Conservation (phyloP, 2,329 filamentous ascomycete genomes). For the Cladosporium halotolerans region DNA sequence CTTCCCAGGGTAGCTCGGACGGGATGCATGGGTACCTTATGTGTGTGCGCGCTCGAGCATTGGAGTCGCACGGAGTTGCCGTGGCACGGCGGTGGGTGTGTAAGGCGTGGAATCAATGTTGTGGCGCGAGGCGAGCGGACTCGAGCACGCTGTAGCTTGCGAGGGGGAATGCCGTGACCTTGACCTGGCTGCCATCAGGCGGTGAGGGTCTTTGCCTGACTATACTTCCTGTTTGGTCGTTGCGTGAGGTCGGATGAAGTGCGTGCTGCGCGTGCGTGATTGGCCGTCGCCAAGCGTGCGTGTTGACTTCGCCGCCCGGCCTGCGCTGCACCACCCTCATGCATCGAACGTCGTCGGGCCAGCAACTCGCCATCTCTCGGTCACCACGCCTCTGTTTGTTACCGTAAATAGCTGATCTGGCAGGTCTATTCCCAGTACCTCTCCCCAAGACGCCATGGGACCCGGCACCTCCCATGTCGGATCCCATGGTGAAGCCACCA, state of each 20-base stretch:
- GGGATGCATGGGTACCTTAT: not conserved
- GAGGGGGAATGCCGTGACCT: slow-evolving; percentile 2
- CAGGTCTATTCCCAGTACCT: not conserved
- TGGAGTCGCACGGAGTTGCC: not conserved
- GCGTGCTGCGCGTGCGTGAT: not conserved
- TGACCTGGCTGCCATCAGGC: slow-evolving; percentile 1
- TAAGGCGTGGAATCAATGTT: slow-evolving; percentile 3
- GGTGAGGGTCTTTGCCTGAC: slow-evolving; percentile 1
- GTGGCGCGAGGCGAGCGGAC: slow-evolving; percentile 5
- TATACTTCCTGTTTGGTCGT: not conserved
- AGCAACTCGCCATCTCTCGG: not conserved
- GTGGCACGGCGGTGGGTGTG: not conserved
- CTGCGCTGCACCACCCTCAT: slow-evolving; percentile 1
- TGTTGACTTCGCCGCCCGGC: not conserved
- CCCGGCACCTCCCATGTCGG: not conserved
- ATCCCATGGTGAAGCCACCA: not conserved
- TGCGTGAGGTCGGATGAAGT: not conserved
- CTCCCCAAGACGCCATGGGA: not conserved
- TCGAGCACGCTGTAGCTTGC: slow-evolving; percentile 3
- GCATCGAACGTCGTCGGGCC: slow-evolving; percentile 1
- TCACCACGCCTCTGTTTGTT: not conserved
- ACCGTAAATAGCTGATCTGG: not conserved
- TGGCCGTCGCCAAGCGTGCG: not conserved
- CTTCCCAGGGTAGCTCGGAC: not conserved
- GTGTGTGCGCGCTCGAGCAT: slow-evolving; percentile 4